These are phyloP conservation scores for Zygoascus ofunaensis DNA, from an alignment of 805 yeast genomes.

Conservation along the genomic window DNA sequence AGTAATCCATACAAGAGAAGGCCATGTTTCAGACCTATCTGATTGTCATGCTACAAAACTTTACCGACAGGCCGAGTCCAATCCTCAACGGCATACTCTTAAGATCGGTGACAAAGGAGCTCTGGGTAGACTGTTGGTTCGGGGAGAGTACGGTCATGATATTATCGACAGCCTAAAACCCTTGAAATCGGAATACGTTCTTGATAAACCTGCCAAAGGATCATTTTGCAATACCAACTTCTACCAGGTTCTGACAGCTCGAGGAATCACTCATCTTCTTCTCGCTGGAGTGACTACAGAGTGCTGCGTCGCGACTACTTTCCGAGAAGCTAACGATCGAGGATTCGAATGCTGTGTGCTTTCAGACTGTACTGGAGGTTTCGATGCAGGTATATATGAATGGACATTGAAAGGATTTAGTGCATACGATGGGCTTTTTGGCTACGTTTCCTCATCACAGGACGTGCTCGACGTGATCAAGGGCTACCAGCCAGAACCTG, in stretches of 20 bases:
- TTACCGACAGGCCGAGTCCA: slow-evolving; percentile 21
- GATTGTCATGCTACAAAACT: slow-evolving; percentile 27
- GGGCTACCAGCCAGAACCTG: slow-evolving; percentile 11
- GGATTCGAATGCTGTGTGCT: slow-evolving; percentile 28
- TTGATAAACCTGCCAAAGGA: slow-evolving; percentile 31
- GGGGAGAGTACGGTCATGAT: slow-evolving; percentile 29
- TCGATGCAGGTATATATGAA: slow-evolving; percentile 17
- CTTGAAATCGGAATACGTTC: slow-evolving; percentile 20
- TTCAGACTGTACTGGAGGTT: slow-evolving; percentile 23
- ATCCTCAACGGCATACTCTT: slow-evolving; percentile 18
- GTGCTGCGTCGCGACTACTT: slow-evolving; percentile 29
- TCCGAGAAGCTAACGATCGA: slow-evolving; percentile 29
- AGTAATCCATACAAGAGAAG: slow-evolving; percentile 29
- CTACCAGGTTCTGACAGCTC: slow-evolving; percentile 22
- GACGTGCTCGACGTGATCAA: slow-evolving; percentile 3
- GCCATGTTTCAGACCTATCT: slow-evolving; percentile 24
- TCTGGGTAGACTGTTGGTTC: slow-evolving; percentile 26
- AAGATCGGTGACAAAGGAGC: slow-evolving; percentile 28
- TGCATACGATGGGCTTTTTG: slow-evolving; percentile 23
- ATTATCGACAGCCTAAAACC: slow-evolving; percentile 28
- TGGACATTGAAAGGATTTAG: slow-evolving; percentile 18
- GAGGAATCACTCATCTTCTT: slow-evolving; percentile 26
- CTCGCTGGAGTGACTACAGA: slow-evolving; percentile 30
- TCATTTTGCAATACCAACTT: slow-evolving; percentile 28
- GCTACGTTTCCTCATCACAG: slow-evolving; percentile 15